Base-by-base conservation (phyloP, 2,329 filamentous ascomycete genomes). In the Nothomitra cinnamomea region DNA sequence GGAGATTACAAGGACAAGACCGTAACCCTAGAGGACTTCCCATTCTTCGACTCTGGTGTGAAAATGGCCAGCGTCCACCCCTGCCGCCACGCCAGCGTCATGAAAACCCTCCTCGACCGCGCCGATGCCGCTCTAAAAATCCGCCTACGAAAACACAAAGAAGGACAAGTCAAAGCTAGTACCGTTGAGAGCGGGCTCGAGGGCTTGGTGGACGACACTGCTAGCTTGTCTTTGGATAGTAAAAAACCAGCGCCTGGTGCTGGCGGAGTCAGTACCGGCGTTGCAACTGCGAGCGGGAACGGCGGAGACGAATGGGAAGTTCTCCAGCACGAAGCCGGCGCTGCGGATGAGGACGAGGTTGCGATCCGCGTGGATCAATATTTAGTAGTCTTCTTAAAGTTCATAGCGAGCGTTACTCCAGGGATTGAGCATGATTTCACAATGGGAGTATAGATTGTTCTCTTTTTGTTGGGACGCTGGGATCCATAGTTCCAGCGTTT, bases 1-100 rank as follows among this genome's bases (percentile, higher is more conserved):
- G 88, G 89, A 57, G 88, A 95, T 72, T 95, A 95, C 74, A 94
- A 94, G 66, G 88, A 95, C 72, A 98, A 98, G 75, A 98, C 92
- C 0, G 92, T 98, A 56, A 98, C 92, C 1, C 80, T 96, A 56
- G 92, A 98, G 66, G 88, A 95, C 68, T 98, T 98, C 65, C 88
- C 87, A 48, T 95, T 94, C 72, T 92, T 94, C 66, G 85, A 87
- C 59, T 83, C 86, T 63, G 83, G 82, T 61, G 80, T 95, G 65
- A 95, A 95, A 73, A 98, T 95, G 79, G 92, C 90, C 35, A 92
- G 85, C 32, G 86, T 98, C 13, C 92, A 98, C 64, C 92, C 92
- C 2, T 98, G 92, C 78, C 94, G 92, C 66, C 92, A 98, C 66
- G 92, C 92, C 8, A 85, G 85, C 25, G 92, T 98, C 61, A 98